A percentile compares a stretch with the other conserved stretches of the same genome.
Evolutionary conservation across 345 rosid genomes (phyloP).

Genomic region (Psidium guajava): DNA sequence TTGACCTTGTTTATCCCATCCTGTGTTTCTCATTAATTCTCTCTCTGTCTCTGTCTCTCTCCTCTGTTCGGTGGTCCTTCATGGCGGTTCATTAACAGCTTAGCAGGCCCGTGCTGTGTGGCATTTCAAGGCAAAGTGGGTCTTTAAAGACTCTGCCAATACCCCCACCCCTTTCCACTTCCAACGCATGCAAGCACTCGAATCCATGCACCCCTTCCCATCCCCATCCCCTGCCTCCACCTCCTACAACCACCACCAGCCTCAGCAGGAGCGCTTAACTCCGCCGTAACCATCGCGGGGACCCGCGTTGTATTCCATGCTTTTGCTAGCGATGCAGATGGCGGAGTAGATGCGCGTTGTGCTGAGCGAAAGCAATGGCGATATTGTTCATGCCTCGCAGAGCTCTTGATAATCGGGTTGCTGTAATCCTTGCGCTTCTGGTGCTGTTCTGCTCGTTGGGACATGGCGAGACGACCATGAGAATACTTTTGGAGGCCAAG

Average conservation of each 20-base stretch:
- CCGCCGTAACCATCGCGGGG: background rate
- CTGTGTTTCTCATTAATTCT: background rate
- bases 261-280: background rate
- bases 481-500: slow-evolving; percentile 51
- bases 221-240: background rate
- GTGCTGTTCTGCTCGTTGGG: background rate
- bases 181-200: background rate
- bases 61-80: background rate
- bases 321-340: background rate
- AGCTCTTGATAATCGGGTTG: background rate
- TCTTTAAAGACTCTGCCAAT: background rate
- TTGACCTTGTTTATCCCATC: background rate
- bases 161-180: background rate
- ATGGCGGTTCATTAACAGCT: background rate
- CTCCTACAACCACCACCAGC: background rate
- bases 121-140: background rate
- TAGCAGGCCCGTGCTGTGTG: background rate
- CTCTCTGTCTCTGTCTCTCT: background rate
- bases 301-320: background rate
- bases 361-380: background rate
- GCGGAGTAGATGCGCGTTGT: background rate
- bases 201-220: background rate
- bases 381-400: background rate
- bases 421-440: background rate
- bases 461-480: slow-evolving; percentile 12